phyloP scores from a whole-genome alignment of 1,139 yeast species.

The Chernovozyma aurita region DNA sequence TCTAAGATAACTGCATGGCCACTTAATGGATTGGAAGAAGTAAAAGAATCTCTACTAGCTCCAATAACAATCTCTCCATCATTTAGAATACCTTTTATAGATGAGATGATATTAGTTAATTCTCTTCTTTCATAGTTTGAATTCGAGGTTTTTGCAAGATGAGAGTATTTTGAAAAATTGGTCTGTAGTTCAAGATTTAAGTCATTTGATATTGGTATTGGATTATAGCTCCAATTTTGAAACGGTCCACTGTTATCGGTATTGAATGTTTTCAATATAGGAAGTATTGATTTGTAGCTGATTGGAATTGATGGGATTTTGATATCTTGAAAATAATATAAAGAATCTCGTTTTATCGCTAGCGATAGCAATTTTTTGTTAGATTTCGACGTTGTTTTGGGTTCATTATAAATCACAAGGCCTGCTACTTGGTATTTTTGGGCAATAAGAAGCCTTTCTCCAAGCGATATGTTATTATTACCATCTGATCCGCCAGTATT shows the following conservation, averaged over 20 bases:
- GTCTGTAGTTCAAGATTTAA: constrained; percentile 19
- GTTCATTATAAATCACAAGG: constrained; percentile 19
- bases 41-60: constrained; percentile 38
- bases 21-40: constrained; percentile 35
- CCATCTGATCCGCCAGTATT: constrained; percentile 7
- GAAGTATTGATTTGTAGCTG: constrained; percentile 26
- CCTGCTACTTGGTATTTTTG: constrained; percentile 27
- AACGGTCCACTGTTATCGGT: constrained; percentile 11
- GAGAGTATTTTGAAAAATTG: constrained; percentile 12
- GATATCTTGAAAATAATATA: neutral
- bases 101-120: constrained; percentile 32
- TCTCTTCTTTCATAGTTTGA: constrained; percentile 10
- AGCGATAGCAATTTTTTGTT: neutral
- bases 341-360: neutral
- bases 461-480: constrained; percentile 11
- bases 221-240: constrained; percentile 25
- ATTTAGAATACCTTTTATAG: constrained; percentile 34
- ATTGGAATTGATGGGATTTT: constrained; percentile 33
- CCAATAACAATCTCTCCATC: constrained; percentile 44
- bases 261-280: constrained; percentile 28
- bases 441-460: constrained; percentile 27
- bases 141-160: constrained; percentile 1
- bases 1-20: constrained; percentile 41
- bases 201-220: constrained; percentile 10
- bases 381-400: neutral